Conservation (phyloP, 202 grass and related monocot genomes). For the Cymbopogon flexuosus region DNA sequence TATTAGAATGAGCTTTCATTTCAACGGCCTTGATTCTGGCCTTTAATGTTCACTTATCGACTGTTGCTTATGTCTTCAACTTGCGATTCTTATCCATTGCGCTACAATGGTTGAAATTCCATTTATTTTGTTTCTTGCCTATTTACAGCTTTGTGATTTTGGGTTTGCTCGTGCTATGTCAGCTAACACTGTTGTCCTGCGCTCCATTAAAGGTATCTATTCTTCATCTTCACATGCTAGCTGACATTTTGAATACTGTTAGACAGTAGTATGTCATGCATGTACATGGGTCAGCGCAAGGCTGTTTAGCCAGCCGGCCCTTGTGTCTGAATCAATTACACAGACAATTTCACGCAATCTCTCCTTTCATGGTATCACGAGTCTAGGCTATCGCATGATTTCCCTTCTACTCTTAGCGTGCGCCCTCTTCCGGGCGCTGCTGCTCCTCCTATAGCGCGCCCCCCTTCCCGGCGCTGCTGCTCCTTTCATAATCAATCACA, state of each 20-base stretch:
- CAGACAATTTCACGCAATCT: too few relatives aligned
- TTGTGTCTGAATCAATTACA: too few relatives aligned
- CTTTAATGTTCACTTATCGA: constrained; percentile 2
- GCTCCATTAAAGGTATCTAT: constrained; percentile 89
- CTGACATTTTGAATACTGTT: not conserved
- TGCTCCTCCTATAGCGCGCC: too few relatives aligned
- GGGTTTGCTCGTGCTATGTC: constrained; percentile 99
- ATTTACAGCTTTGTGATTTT: constrained; percentile 87
- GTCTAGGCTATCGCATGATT: too few relatives aligned
- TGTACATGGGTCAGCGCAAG: too few relatives aligned
- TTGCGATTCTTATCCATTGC: constrained; percentile 17
- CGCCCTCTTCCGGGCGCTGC: too few relatives aligned
- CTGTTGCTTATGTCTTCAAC: constrained; percentile 1
- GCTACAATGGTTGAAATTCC: constrained; percentile 12
- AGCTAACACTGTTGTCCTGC: constrained; percentile 87
- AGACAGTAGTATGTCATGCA: too few relatives aligned
- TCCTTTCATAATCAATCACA: not conserved
- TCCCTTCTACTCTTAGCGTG: too few relatives aligned
- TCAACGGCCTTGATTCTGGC: not conserved
- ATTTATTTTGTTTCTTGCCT: not conserved
- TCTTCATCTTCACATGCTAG: not conserved
- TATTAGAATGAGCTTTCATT: not conserved
- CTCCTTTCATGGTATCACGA: too few relatives aligned
- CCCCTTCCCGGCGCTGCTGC: too few relatives aligned
- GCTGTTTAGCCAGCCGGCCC: too few relatives aligned